Percentiles rank a stretch among this genome's conserved stretches.
Conservation (phyloP, 2,329 filamentous ascomycete genomes). For the Cordyceps fumosorosea region DNA sequence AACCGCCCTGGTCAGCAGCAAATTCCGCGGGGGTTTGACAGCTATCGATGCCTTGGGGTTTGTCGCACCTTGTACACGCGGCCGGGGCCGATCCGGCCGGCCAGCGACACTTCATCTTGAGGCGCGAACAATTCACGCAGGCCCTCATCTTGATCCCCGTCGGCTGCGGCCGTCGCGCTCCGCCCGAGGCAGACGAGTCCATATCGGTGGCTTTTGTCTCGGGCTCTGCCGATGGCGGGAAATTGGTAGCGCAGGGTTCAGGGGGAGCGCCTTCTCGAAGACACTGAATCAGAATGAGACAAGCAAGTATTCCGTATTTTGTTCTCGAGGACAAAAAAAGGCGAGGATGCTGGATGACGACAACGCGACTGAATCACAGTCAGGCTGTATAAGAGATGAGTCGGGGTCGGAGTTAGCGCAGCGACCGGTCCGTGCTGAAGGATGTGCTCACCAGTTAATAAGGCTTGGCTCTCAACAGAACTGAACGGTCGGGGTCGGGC, state of each 20-base stretch:
- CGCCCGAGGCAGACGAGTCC: not conserved
- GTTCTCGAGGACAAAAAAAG: not conserved
- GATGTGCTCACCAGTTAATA: not conserved
- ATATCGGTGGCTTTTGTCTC: not conserved
- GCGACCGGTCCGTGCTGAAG: constrained; percentile 4
- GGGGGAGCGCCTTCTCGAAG: not conserved
- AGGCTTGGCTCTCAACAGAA: not conserved
- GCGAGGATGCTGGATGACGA: not conserved
- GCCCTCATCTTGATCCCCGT: constrained; percentile 4
- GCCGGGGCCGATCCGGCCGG: not conserved
- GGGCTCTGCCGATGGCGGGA: not conserved
- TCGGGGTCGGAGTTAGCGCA: not conserved
- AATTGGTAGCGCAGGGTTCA: not conserved
- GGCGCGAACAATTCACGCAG: constrained; percentile 1
- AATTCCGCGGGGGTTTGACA: not conserved
- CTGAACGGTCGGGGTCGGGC: not conserved
- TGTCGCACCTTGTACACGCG: constrained; percentile 3
- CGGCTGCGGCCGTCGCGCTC: not conserved
- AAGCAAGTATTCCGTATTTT: not conserved
- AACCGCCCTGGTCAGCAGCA: not conserved
- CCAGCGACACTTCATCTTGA: constrained; percentile 12
- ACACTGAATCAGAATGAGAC: not conserved
- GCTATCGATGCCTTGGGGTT: not conserved
- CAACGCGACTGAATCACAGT: not conserved
- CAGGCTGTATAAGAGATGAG: not conserved